Percentiles rank a stretch among this genome's conserved stretches.
These are phyloP conservation scores for Ganoderma meredithae DNA, from an alignment of 1,284 basidiomycete species.

Conservation along the genomic window DNA sequence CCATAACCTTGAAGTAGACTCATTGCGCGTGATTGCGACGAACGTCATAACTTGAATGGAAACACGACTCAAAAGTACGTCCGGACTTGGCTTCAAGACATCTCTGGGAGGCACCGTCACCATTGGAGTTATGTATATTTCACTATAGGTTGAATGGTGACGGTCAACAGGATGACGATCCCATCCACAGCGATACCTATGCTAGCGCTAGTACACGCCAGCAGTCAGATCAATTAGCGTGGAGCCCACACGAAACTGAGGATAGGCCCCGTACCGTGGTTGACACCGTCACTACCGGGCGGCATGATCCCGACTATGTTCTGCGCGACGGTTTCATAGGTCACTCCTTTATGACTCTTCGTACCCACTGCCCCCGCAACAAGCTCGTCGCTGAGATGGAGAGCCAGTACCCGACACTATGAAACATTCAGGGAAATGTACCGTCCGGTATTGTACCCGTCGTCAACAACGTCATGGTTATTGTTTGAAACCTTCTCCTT, in stretches of 20 bases:
- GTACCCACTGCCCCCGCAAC: slow-evolving; percentile 52
- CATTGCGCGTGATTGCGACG: no score
- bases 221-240: no score
- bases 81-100: no score
- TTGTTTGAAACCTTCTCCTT: slow-evolving; percentile 55
- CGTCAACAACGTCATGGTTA: slow-evolving; percentile 53
- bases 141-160: slow-evolving; percentile 8
- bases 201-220: no score
- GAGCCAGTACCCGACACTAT: neutral
- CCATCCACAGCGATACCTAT: slow-evolving; percentile 27
- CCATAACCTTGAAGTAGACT: no score
- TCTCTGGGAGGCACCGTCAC: neutral
- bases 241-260: no score
- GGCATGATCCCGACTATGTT: slow-evolving; percentile 46
- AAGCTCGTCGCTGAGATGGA: slow-evolving; percentile 49
- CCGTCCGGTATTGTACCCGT: slow-evolving; percentile 62
- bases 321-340: slow-evolving; percentile 53
- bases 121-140: no score
- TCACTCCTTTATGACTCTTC: slow-evolving; percentile 49
- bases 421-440: slow-evolving; percentile 20
- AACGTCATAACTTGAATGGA: no score
- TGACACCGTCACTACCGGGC: slow-evolving; percentile 44
- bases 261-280: slow-evolving; percentile 40
- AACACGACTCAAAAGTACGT: no score
- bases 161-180: slow-evolving; percentile 24